These are phyloP conservation scores for Hibiscus syriacus DNA, from an alignment of 345 rosid species.

Conservation along the genomic window DNA sequence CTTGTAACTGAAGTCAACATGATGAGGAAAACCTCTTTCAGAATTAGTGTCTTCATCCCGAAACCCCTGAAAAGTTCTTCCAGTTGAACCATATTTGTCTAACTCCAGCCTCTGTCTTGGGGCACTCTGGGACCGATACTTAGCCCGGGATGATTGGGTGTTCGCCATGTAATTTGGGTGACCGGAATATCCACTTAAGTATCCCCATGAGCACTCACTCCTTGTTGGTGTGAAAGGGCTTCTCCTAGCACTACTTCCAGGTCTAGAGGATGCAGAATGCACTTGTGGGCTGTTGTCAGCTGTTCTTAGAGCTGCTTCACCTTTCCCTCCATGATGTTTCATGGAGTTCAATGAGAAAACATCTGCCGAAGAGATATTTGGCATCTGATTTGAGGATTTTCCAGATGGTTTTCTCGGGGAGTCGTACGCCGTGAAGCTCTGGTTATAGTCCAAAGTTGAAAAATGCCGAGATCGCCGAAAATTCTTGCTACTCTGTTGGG, in stretches of 20 bases:
- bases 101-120: no score
- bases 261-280: no score
- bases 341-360: constrained; percentile 30
- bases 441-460: constrained; percentile 25
- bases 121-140: no score
- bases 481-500: constrained; percentile 23
- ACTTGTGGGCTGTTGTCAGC: constrained; percentile 75
- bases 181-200: constrained; percentile 51
- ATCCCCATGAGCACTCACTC: constrained; percentile 73
- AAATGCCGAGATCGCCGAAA: constrained; percentile 17
- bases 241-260: constrained; percentile 48
- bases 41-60: constrained; percentile 31
- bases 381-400: constrained; percentile 23
- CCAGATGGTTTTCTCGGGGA: constrained; percentile 44
- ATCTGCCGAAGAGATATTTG: constrained; percentile 37
- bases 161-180: constrained; percentile 88
- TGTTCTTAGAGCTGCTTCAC: constrained; percentile 29
- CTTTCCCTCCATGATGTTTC: constrained; percentile 22
- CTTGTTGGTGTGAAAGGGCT: constrained; percentile 73
- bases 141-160: no score
- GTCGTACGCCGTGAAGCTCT: constrained; percentile 31
- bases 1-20: constrained; percentile 28
- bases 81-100: no score
- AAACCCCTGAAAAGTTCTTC: constrained; percentile 44
- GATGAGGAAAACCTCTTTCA: constrained; percentile 33